A percentile compares a stretch with the other conserved stretches of the same genome.
These are phyloP conservation scores for Furcasterigmium furcatum DNA, from an alignment of 2,329 filamentous ascomycete genomes.

Conservation along the genomic window DNA sequence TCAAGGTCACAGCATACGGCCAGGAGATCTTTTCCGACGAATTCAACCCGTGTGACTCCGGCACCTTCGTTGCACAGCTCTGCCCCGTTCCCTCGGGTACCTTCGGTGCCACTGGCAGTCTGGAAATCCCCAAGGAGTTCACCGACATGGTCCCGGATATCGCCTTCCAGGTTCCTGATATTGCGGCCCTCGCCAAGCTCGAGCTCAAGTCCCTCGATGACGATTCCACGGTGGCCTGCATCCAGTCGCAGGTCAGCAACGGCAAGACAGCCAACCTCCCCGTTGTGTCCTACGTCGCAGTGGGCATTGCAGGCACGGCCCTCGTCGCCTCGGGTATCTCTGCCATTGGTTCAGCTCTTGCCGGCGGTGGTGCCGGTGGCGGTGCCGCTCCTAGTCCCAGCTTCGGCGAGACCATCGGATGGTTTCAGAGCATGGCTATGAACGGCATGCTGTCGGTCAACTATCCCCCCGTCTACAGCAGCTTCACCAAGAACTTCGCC, in stretches of 20 bases:
- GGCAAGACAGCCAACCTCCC: constrained; percentile 76
- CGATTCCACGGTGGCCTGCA: constrained; percentile 70
- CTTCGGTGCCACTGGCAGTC: constrained; percentile 71
- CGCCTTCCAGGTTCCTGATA: constrained; percentile 86
- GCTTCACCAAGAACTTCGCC: constrained; percentile 88
- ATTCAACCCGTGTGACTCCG: constrained; percentile 77
- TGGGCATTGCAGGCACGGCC: constrained; percentile 81
- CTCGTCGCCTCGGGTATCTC: constrained; percentile 70
- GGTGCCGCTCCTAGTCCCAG: constrained; percentile 71
- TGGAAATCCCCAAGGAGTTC: constrained; percentile 69
- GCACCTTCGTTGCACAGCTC: constrained; percentile 66
- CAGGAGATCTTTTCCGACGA: constrained; percentile 71
- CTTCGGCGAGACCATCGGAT: constrained; percentile 80
- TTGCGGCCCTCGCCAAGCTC: constrained; percentile 80
- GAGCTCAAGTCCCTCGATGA: constrained; percentile 53
- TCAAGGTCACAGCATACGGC: constrained; percentile 83
- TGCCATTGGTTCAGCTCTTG: constrained; percentile 60
- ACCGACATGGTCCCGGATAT: constrained; percentile 78
- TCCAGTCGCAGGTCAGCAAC: constrained; percentile 78
- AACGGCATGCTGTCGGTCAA: constrained; percentile 94
- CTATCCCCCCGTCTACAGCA: constrained; percentile 83
- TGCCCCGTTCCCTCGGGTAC: constrained; percentile 79
- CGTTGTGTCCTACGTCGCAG: constrained; percentile 80
- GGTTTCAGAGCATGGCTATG: constrained; percentile 91
- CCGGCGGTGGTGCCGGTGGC: constrained; percentile 52